Evolutionary conservation across 306 rosid genomes (phyloP).

Genomic region (Arachis stenosperma): DNA sequence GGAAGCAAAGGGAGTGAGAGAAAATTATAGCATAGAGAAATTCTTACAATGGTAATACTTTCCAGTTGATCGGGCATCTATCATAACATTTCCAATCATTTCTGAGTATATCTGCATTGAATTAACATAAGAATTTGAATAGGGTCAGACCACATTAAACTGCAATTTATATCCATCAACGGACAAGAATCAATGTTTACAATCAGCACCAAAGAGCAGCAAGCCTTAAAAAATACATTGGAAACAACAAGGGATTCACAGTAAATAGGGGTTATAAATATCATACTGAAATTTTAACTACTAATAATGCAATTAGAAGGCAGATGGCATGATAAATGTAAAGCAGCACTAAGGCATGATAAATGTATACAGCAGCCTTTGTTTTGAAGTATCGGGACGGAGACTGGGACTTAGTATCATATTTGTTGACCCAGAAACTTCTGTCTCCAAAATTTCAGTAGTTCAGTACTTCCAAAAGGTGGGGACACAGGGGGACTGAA

Average conservation of each 20-base stretch:
- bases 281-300: background rate
- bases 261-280: slow-evolving; percentile 7
- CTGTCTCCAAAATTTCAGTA: no score
- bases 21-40: background rate
- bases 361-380: no score
- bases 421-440: no score
- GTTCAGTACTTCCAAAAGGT: no score
- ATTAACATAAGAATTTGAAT: slow-evolving; percentile 32
- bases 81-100: slow-evolving; percentile 99
- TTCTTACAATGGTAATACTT: slow-evolving; percentile 87
- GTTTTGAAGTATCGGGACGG: no score
- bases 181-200: background rate
- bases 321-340: background rate
- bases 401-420: no score
- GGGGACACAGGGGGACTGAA: no score
- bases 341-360: background rate
- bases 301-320: background rate
- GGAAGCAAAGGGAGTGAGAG: background rate
- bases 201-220: slow-evolving; percentile 10
- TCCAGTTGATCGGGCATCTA: slow-evolving; percentile 97
- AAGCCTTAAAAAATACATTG: background rate
- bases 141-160: slow-evolving; percentile 12
- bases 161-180: slow-evolving; percentile 15
- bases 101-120: slow-evolving; percentile 85
- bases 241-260: background rate